Evolutionary conservation across 2,329 filamentous ascomycete species (phyloP).

Genomic region (Colletotrichum melonis): DNA sequence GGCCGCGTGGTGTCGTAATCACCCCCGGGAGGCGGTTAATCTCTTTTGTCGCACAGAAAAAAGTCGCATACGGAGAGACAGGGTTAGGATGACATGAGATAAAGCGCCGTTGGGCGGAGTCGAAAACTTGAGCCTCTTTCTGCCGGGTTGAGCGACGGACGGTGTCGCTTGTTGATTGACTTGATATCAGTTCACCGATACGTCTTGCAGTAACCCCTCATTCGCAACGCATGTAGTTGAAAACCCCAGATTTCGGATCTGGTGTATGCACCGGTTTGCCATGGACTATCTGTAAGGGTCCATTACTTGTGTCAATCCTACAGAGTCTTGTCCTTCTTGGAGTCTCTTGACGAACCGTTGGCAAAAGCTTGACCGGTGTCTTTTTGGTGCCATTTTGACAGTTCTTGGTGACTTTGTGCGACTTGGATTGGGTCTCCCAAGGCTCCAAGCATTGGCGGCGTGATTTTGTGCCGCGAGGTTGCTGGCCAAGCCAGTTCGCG

Average conservation of each 20-base stretch:
- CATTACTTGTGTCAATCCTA: conserved; percentile 11
- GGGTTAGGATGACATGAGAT: not conserved
- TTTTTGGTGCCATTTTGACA: not conserved
- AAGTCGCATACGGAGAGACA: conserved; percentile 12
- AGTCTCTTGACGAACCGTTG: conserved; percentile 20
- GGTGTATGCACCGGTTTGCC: not conserved
- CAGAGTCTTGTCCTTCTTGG: conserved; percentile 4
- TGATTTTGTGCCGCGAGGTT: conserved; percentile 19
- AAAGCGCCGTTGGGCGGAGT: conserved; percentile 5
- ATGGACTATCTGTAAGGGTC: conserved; percentile 19
- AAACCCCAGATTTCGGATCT: conserved; percentile 27
- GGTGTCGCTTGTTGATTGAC: not conserved
- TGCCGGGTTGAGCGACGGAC: not conserved
- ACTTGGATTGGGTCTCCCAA: conserved; percentile 14
- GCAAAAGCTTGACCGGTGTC: conserved; percentile 32
- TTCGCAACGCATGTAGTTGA: conserved; percentile 11
- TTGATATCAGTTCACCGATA: not conserved
- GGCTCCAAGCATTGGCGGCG: conserved; percentile 29
- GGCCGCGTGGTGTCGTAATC: conserved; percentile 32
- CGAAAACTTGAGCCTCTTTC: not conserved
- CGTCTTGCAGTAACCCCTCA: not conserved
- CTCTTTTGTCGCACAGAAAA: conserved; percentile 14
- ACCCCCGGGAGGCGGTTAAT: conserved; percentile 19
- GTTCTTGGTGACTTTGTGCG: conserved; percentile 18
- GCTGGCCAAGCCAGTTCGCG: conserved; percentile 31